Evolutionary conservation across 495 filamentous ascomycete genomes (phyloP), one percentile per base, ranked within the genome.

Genomic region (Xylaria flabelliformis): DNA sequence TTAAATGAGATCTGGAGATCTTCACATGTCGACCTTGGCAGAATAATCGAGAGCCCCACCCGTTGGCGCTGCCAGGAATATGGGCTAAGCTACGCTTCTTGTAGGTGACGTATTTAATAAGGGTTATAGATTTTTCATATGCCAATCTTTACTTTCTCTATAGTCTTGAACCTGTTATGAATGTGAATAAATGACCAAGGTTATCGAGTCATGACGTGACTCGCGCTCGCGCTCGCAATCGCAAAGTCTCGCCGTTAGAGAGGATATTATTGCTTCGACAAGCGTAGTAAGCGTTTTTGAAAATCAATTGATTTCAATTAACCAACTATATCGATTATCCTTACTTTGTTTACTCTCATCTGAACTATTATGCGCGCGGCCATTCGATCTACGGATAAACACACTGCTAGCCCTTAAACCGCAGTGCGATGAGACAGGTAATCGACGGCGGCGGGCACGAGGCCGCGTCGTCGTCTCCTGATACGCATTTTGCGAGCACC

Each of bases 401-500:
- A 44, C 34, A 39, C 34, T 32, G 58, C 58, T n/a, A 10, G 7
- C 21, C n/a, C 21, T 24, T 15, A 44, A 26, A 69, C 13, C 26
- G 32, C 21, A 21, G 10, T 34, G 48, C 46, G 50, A 64, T 71
- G 59, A 26, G 46, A 36, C 29, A 42, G 24, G 34, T 9, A 17
- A 19, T 39, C 41, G 53, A 59, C 29, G 51, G 51, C 13, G 69
- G 56, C 12, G 51, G 26, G 63, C 50, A 19, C 26, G 10, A 24
- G 6, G 17, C 48, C 24, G 34, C 50, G 21, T 65, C 55, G 41
- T 12, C 48, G 21, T 36, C 69, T 46, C 69, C 61, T 5, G 34
- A 42, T 3, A 56, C 73, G 0, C 42, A 50, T 48, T 36, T 70
- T 26, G 73, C 72, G 42, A 74, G 76, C 29, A 72, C 78, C 10